Conservation (phyloP, 129 eudicot genomes). For the Dittrichia graveolens region DNA sequence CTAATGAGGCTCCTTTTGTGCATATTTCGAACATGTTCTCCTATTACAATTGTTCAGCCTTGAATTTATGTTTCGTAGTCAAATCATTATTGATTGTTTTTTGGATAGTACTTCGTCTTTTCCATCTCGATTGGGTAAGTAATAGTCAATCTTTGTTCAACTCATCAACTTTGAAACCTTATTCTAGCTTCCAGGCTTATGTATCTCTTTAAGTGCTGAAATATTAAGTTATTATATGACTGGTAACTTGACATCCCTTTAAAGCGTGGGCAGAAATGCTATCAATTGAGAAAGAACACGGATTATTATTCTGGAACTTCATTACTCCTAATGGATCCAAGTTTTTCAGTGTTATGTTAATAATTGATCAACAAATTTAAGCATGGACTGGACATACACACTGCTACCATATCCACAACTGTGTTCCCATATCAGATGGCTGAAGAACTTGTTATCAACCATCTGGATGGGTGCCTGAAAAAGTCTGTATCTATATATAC, state of each 20-base stretch:
- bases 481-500: no score
- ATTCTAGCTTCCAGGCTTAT: background rate
- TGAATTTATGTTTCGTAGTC: background rate
- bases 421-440: no score
- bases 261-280: background rate
- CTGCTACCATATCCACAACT: no score
- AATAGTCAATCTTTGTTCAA: background rate
- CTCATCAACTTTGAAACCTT: slow-evolving; percentile 2
- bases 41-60: background rate
- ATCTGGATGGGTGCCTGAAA: no score
- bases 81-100: background rate
- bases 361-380: background rate
- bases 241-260: background rate
- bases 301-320: background rate
- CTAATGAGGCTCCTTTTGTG: slow-evolving; percentile 10
- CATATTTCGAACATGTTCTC: background rate
- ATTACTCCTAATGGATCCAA: slow-evolving; percentile 1
- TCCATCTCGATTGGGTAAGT: slow-evolving; percentile 1
- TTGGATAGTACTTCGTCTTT: background rate
- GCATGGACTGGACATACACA: no score
- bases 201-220: background rate
- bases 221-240: background rate
- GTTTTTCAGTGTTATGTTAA: background rate
- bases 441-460: background rate
- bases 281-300: slow-evolving; percentile 14